Percentiles rank a stretch among this genome's conserved stretches.
Conservation (phyloP, 2,329 filamentous ascomycete genomes). For the Hypoxylon sp. region DNA sequence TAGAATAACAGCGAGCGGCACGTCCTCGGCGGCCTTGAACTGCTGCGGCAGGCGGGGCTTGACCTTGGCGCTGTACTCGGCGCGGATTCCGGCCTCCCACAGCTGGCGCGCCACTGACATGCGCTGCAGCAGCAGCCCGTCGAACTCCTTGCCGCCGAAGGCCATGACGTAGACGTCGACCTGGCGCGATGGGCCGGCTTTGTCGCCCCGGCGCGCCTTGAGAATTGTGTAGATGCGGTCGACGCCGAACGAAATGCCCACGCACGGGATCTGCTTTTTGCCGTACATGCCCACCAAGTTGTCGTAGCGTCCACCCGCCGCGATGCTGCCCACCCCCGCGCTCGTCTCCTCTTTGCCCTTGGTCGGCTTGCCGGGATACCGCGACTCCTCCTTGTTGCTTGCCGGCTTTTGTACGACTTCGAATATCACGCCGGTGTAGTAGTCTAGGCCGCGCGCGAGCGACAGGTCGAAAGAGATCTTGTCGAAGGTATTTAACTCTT, state of each 20-base stretch:
- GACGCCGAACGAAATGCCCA: constrained; percentile 92
- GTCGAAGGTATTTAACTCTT: constrained; percentile 78
- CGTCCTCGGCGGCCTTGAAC: constrained; percentile 76
- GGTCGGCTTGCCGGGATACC: constrained; percentile 29
- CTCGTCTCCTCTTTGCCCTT: constrained; percentile 23
- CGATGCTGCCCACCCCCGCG: constrained; percentile 71
- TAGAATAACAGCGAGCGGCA: constrained; percentile 78
- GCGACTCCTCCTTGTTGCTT: constrained; percentile 11
- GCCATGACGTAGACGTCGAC: constrained; percentile 83
- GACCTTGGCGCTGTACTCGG: constrained; percentile 77
- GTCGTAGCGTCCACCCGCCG: constrained; percentile 91
- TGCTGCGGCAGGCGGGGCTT: constrained; percentile 77
- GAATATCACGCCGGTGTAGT: constrained; percentile 92
- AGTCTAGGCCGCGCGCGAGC: constrained; percentile 90
- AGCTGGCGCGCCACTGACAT: constrained; percentile 74
- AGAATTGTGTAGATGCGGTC: constrained; percentile 95
- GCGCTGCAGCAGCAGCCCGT: constrained; percentile 74
- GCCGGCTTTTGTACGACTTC: constrained; percentile 66
- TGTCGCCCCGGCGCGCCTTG: constrained; percentile 74
- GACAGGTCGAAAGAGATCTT: constrained; percentile 90
- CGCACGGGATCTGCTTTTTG: constrained; percentile 87
- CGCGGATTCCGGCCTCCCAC: constrained; percentile 75
- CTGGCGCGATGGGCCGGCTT: constrained; percentile 61
- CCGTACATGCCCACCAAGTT: constrained; percentile 94
- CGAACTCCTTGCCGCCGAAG: constrained; percentile 79